phyloP scores from a whole-genome alignment of 2,329 filamentous ascomycete species.

The Trichoderma arundinaceum region DNA sequence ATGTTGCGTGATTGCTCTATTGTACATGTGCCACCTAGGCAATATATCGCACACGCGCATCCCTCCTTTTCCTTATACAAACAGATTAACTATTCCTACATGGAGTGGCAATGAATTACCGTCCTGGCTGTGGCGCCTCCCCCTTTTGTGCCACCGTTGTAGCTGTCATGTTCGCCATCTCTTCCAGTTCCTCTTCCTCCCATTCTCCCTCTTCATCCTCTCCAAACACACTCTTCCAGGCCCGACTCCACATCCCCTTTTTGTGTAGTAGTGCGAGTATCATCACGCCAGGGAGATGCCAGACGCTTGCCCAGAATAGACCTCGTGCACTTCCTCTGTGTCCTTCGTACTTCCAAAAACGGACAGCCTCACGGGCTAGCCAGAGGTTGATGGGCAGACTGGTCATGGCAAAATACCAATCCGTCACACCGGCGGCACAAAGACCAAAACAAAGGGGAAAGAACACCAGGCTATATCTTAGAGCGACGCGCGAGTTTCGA shows the following conservation, averaged over 20 bases:
- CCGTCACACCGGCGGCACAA: constrained; percentile 79
- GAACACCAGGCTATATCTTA: constrained; percentile 85
- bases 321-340: constrained; percentile 79
- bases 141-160: constrained; percentile 36
- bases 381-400: constrained; percentile 84
- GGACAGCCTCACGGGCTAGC: constrained; percentile 79
- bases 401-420: constrained; percentile 81
- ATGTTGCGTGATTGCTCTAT: constrained; percentile 13
- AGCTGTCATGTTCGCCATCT: constrained; percentile 47
- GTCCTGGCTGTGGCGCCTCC: constrained; percentile 35
- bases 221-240: constrained; percentile 74
- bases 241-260: constrained; percentile 85
- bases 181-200: constrained; percentile 60
- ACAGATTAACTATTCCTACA: constrained; percentile 24
- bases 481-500: constrained; percentile 82
- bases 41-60: constrained; percentile 12
- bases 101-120: constrained; percentile 11
- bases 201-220: constrained; percentile 58
- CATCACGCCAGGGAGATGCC: constrained; percentile 90
- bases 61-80: background rate
- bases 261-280: constrained; percentile 91
- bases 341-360: constrained; percentile 81
- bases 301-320: constrained; percentile 96
- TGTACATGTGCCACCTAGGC: constrained; percentile 24
- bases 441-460: constrained; percentile 84